Evolutionary conservation across 2,329 filamentous ascomycete genomes (phyloP).

Genomic region (Triangularia setosa): DNA sequence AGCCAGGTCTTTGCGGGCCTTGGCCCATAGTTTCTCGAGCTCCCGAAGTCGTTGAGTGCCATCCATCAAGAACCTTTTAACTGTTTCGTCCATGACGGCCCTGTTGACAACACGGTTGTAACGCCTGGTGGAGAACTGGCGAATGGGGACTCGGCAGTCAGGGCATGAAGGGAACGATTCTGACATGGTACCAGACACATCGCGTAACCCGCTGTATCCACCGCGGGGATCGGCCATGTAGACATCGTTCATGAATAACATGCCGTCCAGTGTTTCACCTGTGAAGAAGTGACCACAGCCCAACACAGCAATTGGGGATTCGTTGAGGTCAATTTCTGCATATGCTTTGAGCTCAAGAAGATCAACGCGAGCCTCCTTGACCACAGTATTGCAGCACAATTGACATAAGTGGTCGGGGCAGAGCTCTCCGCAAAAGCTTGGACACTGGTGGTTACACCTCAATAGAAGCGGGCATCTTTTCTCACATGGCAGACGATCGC

Average conservation of each 20-base stretch:
- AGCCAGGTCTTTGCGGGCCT: constrained; percentile 28
- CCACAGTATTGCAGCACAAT: constrained; percentile 39
- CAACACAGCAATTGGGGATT: constrained; percentile 59
- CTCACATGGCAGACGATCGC: constrained; percentile 62
- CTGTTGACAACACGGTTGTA: constrained; percentile 61
- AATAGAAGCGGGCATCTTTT: constrained; percentile 52
- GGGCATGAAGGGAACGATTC: constrained; percentile 47
- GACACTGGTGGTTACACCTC: constrained; percentile 58
- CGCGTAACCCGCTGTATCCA: constrained; percentile 36
- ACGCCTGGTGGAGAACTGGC: constrained; percentile 46
- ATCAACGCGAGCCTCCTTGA: constrained; percentile 48
- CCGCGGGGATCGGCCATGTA: constrained; percentile 41
- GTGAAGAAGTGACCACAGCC: constrained; percentile 63
- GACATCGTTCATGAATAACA: constrained; percentile 50
- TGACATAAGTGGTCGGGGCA: constrained; percentile 60
- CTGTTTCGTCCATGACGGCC: constrained; percentile 58
- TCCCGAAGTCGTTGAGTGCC: constrained; percentile 39
- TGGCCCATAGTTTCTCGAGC: constrained; percentile 26
- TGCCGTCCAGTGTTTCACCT: constrained; percentile 55
- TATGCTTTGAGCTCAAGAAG: constrained; percentile 53
- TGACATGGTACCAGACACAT: constrained; percentile 48
- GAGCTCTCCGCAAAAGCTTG: constrained; percentile 60
- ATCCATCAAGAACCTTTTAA: constrained; percentile 57
- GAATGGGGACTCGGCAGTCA: constrained; percentile 55
- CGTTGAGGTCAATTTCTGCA: constrained; percentile 52